Conservation (phyloP, 129 eudicot species). For the Chrysanthemum makinoi region DNA sequence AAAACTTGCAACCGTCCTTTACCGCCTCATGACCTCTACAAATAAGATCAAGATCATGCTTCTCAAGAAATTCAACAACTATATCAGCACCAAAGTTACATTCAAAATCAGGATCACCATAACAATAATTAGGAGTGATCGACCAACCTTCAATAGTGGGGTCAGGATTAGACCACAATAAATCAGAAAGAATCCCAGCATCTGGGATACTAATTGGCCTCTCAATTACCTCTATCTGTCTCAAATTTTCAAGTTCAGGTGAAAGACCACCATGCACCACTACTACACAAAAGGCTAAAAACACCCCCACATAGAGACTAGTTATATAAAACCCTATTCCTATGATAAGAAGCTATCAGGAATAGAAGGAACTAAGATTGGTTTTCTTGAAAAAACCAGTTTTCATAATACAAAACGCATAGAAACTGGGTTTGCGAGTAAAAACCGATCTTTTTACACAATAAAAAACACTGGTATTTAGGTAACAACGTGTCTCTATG, state of each 20-base stretch:
- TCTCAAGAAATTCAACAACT: conserved; percentile 52
- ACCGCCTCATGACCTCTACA: conserved; percentile 98
- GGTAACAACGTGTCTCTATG: no score
- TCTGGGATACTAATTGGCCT: conserved; percentile 83
- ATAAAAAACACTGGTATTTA: no score
- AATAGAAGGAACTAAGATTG: no score
- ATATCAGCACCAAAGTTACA: conserved; percentile 73
- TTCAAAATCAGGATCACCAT: conserved; percentile 75
- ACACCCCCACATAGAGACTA: no score
- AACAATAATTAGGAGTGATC: conserved; percentile 39
- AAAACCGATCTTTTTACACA: no score
- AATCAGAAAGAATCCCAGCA: conserved; percentile 68
- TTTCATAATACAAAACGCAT: no score
- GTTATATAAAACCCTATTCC: no score
- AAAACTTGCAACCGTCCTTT: conserved; percentile 92
- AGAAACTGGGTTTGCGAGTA: no score
- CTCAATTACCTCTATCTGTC: conserved; percentile 55
- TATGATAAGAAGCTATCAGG: no score
- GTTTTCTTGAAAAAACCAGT: no score
- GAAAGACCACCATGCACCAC: conserved; percentile 98
- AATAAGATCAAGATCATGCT: conserved; percentile 52
- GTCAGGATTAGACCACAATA: conserved; percentile 84
- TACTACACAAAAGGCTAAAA: no score
- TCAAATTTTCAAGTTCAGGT: conserved; percentile 55
- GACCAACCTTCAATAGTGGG: conserved; percentile 64